phyloP scores from a whole-genome alignment of 257 asterid genomes.

The Petrea volubilis region DNA sequence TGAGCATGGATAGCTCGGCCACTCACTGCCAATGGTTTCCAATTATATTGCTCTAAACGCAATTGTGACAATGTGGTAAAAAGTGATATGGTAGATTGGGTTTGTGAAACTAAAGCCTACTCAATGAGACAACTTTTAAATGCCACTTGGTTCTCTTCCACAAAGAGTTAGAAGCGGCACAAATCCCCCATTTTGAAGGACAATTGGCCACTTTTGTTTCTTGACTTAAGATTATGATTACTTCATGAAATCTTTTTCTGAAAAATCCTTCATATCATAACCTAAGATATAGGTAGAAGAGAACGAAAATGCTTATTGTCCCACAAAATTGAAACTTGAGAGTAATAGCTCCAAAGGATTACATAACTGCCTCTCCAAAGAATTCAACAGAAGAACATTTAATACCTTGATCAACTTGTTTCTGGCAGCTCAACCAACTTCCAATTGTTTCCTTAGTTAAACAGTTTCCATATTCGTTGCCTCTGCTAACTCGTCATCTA shows the following conservation, averaged over 20 bases:
- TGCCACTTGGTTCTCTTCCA: neutral
- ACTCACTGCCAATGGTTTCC: constrained; percentile 13
- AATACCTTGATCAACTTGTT: constrained; percentile 86
- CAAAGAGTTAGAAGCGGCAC: neutral
- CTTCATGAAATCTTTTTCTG: neutral
- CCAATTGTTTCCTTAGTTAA: constrained; percentile 59
- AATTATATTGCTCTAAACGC: neutral
- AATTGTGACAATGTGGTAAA: neutral
- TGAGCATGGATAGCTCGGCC: constrained; percentile 6
- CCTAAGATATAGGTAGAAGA: neutral
- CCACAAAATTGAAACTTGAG: constrained; percentile 7
- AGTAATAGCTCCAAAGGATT: neutral
- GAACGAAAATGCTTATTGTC: neutral
- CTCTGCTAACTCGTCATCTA: constrained; percentile 66
- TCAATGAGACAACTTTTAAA: neutral
- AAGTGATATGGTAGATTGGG: neutral
- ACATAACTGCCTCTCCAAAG: neutral
- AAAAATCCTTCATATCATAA: neutral
- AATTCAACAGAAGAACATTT: neutral
- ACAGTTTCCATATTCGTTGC: constrained; percentile 42
- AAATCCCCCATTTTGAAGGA: neutral
- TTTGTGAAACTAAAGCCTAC: neutral
- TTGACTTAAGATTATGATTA: neutral
- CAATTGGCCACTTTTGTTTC: neutral
- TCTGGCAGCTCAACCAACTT: constrained; percentile 89